These are phyloP conservation scores for Trichoderma arundinaceum DNA, from an alignment of 2,329 filamentous ascomycete species.

Conservation along the genomic window DNA sequence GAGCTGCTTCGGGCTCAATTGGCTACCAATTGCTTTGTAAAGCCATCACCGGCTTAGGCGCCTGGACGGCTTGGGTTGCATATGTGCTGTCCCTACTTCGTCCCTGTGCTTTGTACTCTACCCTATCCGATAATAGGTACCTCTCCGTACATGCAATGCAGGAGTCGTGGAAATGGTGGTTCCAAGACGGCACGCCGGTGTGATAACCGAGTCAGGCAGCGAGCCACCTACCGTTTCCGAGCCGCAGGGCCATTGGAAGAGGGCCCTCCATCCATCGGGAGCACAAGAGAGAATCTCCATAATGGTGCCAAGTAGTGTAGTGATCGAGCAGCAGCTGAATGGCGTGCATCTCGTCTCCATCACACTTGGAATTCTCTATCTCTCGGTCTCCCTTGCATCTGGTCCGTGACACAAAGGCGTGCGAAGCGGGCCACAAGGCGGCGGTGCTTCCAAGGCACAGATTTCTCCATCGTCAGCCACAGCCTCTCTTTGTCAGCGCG, in stretches of 20 bases:
- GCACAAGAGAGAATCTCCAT: neutral
- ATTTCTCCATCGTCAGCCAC: conserved; percentile 29
- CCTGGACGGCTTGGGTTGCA: conserved; percentile 10
- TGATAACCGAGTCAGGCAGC: conserved; percentile 26
- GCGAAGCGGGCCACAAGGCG: conserved; percentile 13
- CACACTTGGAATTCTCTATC: neutral
- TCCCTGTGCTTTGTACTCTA: neutral
- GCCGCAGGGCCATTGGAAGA: conserved; percentile 2
- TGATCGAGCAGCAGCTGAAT: neutral
- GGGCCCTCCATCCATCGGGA: neutral
- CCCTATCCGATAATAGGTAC: conserved; percentile 12
- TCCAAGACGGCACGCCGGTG: conserved; percentile 4
- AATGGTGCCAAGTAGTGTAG: neutral
- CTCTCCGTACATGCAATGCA: conserved; percentile 18
- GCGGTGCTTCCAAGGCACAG: conserved; percentile 26
- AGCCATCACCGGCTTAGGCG: conserved; percentile 17
- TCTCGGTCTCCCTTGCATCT: neutral
- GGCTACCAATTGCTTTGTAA: conserved; percentile 7
- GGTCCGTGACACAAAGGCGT: too few relatives aligned
- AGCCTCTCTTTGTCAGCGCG: conserved; percentile 27
- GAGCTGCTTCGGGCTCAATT: conserved; percentile 21
- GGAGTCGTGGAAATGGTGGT: neutral
- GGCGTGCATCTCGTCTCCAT: conserved; percentile 10
- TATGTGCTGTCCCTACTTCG: conserved; percentile 11
- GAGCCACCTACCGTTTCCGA: conserved; percentile 17